A percentile compares a stretch with the other conserved stretches of the same genome.
Evolutionary conservation across 768 basidiomycete genomes (phyloP).

Genomic region (Pleurotus pulmonarius): DNA sequence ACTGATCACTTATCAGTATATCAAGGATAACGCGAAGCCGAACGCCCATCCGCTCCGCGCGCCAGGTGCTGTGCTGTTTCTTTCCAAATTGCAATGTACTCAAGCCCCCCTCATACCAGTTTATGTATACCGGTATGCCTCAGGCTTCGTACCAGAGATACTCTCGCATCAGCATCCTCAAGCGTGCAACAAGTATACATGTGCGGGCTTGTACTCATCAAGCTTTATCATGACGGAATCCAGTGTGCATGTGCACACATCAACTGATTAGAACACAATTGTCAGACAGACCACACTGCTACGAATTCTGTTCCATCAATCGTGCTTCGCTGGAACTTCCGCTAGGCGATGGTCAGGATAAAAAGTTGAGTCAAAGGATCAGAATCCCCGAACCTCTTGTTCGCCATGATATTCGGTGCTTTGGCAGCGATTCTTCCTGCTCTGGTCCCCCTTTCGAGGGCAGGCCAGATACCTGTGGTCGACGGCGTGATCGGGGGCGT

Average conservation of each 20-base stretch:
- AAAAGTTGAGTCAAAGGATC: not conserved
- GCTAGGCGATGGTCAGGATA: not conserved
- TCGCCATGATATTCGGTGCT: not conserved
- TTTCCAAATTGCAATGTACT: too few relatives aligned
- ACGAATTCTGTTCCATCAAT: not conserved
- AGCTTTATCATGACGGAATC: not conserved
- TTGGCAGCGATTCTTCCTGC: not conserved
- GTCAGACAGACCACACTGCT: not conserved
- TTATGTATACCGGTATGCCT: too few relatives aligned
- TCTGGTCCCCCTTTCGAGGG: slow-evolving; percentile 9
- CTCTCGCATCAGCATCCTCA: too few relatives aligned
- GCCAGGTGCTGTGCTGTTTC: too few relatives aligned
- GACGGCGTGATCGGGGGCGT: slow-evolving; percentile 51
- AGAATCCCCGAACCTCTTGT: not conserved
- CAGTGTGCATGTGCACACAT: not conserved
- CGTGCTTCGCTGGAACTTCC: not conserved
- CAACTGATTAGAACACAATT: not conserved
- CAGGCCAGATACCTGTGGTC: slow-evolving; percentile 42
- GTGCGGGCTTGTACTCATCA: not conserved
- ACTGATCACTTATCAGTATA: too few relatives aligned
- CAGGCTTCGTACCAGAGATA: too few relatives aligned
- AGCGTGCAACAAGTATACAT: too few relatives aligned
- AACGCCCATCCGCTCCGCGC: too few relatives aligned
- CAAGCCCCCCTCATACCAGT: too few relatives aligned
- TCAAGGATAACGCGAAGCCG: too few relatives aligned